Evolutionary conservation across 371 early-diverging fungal genomes (phyloP), one percentile per base, ranked within the genome.

Genomic region (Thermomucor indicae-seudaticae): DNA sequence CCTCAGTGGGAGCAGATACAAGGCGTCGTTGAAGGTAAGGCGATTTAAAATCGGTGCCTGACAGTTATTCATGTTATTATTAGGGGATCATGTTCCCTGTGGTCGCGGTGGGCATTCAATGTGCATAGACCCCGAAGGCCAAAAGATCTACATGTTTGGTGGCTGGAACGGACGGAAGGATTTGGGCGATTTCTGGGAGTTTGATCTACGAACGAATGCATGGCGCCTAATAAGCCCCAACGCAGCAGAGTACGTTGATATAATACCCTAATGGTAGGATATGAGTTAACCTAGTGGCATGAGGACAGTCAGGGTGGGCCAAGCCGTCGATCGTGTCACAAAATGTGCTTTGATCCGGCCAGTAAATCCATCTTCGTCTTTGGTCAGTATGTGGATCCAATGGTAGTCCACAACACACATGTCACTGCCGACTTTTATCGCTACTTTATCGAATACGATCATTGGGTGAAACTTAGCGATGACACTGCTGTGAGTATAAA

Each of bases 61-160:
- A 2, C 43, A 2, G 23, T 8, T 32, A 22, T 22, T 17, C 1
- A 28, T 32, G 17, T 55, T 24, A 22, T 30, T 51, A 49, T 39
- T 11, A 14, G 2, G 20, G 64, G 71, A 69, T 0, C 57, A 70
- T 14, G 55, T 66, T 16, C 87, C 85, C 11, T 64, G 73, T 43
- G 69, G 72, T 16, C 78, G 99, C 43, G 98, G 97, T 24, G 99
- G 97, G 4, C 99, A 98, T 71, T 97, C 97, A 63, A 92, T 96
- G 95, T 92, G 92, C 58, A 80, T 95, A 20, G 96, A 96, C 57
- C 69, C 72, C 7, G 77, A 84, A 38, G 63, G 65, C 4, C 81
- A 89, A 14, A 61, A 68, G n/a, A 84, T 95, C 2, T 98, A 93
- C 65, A 57, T 98, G 17, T 83, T 92, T 58, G 99, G 98, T 12